Conservation (phyloP, 2,329 filamentous ascomycete species). For the Arthroderma sp. region DNA sequence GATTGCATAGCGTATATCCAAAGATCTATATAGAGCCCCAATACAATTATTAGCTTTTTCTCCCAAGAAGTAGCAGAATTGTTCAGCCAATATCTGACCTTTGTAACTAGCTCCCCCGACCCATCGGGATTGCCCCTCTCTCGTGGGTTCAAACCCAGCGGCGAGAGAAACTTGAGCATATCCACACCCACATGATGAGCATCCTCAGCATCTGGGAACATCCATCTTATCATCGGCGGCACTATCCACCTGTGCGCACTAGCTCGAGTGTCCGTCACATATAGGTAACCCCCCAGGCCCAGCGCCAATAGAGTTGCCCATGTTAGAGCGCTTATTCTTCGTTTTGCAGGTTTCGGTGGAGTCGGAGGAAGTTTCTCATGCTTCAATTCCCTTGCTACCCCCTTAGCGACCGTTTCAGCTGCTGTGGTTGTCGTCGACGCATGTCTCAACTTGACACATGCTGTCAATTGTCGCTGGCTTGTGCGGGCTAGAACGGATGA, state of each 20-base stretch:
- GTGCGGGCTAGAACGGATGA: too few species aligned
- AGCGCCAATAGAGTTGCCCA: conserved; percentile 37
- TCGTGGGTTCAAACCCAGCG: conserved; percentile 63
- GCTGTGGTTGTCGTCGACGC: too few species aligned
- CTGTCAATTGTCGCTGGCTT: too few species aligned
- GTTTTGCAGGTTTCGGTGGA: neutral
- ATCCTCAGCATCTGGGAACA: conserved; percentile 51
- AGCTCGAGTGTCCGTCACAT: conserved; percentile 61
- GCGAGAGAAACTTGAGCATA: conserved; percentile 58
- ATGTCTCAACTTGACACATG: too few species aligned
- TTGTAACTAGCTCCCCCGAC: conserved; percentile 41
- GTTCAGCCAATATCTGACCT: conserved; percentile 20
- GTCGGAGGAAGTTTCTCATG: too few species aligned
- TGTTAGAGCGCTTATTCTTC: conserved; percentile 1
- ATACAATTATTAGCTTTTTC: neutral
- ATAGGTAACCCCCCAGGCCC: conserved; percentile 44
- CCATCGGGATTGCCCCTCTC: conserved; percentile 55
- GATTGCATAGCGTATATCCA: conserved; percentile 64
- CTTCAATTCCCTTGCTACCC: too few species aligned
- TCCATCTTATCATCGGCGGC: conserved; percentile 31
- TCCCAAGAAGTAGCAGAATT: neutral
- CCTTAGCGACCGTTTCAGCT: too few species aligned
- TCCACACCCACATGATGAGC: conserved; percentile 73
- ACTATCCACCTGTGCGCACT: conserved; percentile 55
- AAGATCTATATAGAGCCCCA: conserved; percentile 45